A percentile compares a stretch with the other conserved stretches of the same genome.
These are phyloP conservation scores for Cystobasidiaceae sp. DNA, from an alignment of 1,284 basidiomycete species.

Conservation along the genomic window DNA sequence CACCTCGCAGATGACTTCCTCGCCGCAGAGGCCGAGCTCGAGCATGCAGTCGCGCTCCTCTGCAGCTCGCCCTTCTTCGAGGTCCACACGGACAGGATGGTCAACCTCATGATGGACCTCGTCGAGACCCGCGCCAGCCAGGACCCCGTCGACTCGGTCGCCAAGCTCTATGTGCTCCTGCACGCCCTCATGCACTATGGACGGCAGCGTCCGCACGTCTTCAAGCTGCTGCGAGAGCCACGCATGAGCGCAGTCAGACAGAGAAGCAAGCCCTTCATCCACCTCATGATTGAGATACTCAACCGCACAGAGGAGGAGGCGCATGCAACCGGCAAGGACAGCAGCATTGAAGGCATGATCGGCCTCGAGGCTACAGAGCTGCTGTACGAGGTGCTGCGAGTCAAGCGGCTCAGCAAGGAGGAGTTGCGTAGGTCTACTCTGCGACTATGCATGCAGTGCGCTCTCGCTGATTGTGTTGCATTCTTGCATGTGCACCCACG, in stretches of 20 bases:
- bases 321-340: constrained; percentile 12
- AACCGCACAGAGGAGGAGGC: constrained; percentile 45
- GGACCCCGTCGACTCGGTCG: constrained; percentile 10
- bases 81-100: constrained; percentile 84
- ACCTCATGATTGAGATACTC: constrained; percentile 60
- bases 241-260: constrained; percentile 70
- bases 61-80: constrained; percentile 75
- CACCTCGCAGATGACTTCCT: constrained; percentile 54
- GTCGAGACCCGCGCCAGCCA: constrained; percentile 51
- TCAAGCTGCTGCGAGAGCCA: constrained; percentile 53
- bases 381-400: constrained; percentile 83
- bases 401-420: constrained; percentile 68
- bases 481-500: not conserved
- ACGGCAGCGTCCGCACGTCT: constrained; percentile 18
- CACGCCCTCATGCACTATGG: constrained; percentile 22
- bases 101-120: constrained; percentile 66
- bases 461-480: not conserved
- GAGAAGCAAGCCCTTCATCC: constrained; percentile 74
- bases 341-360: constrained; percentile 24
- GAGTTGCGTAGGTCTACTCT: constrained; percentile 62
- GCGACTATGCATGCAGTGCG: not conserved
- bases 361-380: constrained; percentile 57
- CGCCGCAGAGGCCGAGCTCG: constrained; percentile 68
- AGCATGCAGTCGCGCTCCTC: constrained; percentile 68
- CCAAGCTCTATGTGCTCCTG: constrained; percentile 18